Conservation (phyloP, 2,329 filamentous ascomycete species). For the Fusarium proliferatum region DNA sequence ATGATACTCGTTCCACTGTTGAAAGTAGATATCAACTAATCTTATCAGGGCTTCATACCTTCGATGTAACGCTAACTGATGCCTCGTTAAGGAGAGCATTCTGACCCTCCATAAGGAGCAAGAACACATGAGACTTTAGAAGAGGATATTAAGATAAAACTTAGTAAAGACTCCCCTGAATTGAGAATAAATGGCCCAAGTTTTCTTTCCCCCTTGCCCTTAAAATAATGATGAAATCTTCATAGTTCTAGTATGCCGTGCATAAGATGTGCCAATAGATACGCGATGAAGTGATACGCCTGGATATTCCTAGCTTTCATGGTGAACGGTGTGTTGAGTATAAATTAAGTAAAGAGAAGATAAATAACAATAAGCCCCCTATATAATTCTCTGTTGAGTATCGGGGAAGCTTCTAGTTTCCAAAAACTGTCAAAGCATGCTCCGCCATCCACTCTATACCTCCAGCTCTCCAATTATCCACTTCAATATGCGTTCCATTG, state of each 20-base stretch:
- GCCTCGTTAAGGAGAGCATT: not conserved
- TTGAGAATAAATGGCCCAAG: not conserved
- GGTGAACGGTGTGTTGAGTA: not conserved
- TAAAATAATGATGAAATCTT: not conserved
- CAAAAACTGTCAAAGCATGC: slow-evolving; percentile 45
- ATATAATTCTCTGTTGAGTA: not conserved
- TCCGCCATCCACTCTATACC: slow-evolving; percentile 47
- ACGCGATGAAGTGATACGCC: not conserved
- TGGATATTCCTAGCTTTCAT: not conserved
- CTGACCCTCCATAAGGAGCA: not conserved
- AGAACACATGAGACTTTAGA: not conserved
- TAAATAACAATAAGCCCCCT: not conserved
- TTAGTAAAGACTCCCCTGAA: not conserved
- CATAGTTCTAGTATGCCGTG: not conserved
- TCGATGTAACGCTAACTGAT: not conserved
- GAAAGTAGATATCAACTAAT: not conserved
- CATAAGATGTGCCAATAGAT: not conserved
- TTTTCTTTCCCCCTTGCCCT: not conserved
- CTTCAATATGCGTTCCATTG: slow-evolving; percentile 41
- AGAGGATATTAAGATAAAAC: not conserved
- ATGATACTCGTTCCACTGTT: too few species aligned
- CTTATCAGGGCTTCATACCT: not conserved
- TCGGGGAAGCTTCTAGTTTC: slow-evolving; percentile 19
- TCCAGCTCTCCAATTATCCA: slow-evolving; percentile 45
- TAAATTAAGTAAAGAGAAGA: not conserved